Percentiles rank a stretch among this genome's conserved stretches.
These are phyloP conservation scores for Pezizomycotina sp. DNA, from an alignment of 2,329 filamentous ascomycete genomes.

Conservation along the genomic window DNA sequence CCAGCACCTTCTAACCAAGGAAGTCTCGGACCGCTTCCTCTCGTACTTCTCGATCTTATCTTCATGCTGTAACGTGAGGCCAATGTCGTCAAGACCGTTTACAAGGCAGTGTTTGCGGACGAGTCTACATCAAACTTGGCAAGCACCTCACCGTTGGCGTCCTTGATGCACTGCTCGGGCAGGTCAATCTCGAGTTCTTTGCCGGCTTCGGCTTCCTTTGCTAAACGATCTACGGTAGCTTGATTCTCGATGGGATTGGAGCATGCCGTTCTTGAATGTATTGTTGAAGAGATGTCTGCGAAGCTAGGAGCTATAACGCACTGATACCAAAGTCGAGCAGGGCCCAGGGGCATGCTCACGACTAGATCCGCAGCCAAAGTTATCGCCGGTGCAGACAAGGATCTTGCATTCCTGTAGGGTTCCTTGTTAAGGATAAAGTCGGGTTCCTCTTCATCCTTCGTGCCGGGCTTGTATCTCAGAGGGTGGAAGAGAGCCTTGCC, in stretches of 20 bases:
- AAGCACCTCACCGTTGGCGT: conserved; percentile 55
- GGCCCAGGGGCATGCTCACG: conserved; percentile 93
- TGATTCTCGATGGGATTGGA: conserved; percentile 62
- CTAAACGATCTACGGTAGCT: conserved; percentile 49
- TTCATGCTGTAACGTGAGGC: conserved; percentile 79
- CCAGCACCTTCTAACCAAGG: conserved; percentile 83
- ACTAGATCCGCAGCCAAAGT: conserved; percentile 87
- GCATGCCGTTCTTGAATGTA: conserved; percentile 99
- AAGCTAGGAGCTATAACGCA: conserved; percentile 79
- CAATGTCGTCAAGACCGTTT: conserved; percentile 91
- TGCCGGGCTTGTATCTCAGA: conserved; percentile 56
- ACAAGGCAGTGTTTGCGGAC: conserved; percentile 88
- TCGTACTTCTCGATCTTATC: conserved; percentile 78
- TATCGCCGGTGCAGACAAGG: conserved; percentile 74
- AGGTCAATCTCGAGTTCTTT: conserved; percentile 81
- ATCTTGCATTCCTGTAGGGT: conserved; percentile 69
- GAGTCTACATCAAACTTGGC: conserved; percentile 74
- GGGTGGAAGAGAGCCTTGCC: conserved; percentile 74
- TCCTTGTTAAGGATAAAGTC: conserved; percentile 82
- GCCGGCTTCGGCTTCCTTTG: conserved; percentile 60
- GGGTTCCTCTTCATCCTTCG: conserved; percentile 49
- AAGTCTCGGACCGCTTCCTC: conserved; percentile 53
- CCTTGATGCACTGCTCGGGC: conserved; percentile 65
- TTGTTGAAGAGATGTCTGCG: conserved; percentile 97
- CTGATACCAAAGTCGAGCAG: conserved; percentile 89